Evolutionary conservation across 139 green algal genomes (phyloP).

Genomic region (Ettlia oleoabundans): DNA sequence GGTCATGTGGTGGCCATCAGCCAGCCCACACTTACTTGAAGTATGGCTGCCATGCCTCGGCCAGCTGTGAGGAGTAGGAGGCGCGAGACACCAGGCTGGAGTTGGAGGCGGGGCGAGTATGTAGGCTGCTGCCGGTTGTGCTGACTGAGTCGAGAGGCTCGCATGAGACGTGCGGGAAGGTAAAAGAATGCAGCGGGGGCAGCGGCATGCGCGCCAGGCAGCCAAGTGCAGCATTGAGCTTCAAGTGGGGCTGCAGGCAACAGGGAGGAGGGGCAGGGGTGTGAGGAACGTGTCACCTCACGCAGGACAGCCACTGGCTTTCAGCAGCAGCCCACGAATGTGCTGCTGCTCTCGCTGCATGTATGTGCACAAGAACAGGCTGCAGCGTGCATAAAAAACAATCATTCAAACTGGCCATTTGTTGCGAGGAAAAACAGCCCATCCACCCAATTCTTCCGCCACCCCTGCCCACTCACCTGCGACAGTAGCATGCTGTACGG

Average conservation of each 20-base stretch:
- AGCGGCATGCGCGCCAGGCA: conserved; percentile 65
- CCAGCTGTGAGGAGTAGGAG: conserved; percentile 40
- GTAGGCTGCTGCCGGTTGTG: not conserved
- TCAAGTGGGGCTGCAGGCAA: conserved; percentile 39
- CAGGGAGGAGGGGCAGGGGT: not conserved
- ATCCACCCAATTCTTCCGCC: not conserved
- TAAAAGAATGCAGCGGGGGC: conserved; percentile 30
- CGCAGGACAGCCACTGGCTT: too few relatives aligned
- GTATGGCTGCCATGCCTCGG: conserved; percentile 57
- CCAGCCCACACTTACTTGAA: conserved; percentile 27
- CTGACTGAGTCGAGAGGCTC: not conserved
- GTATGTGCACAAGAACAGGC: too few relatives aligned
- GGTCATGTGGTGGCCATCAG: not conserved
- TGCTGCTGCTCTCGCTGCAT: too few relatives aligned
- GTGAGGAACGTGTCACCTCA: not conserved
- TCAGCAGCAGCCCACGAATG: too few relatives aligned
- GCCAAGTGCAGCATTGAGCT: conserved; percentile 60
- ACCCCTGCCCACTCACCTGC: not conserved
- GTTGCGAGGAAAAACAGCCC: too few relatives aligned
- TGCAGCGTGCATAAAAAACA: too few relatives aligned
- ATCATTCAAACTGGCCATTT: too few relatives aligned
- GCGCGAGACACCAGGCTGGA: conserved; percentile 26
- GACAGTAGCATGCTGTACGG: conserved; percentile 57
- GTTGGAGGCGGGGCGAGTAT: conserved; percentile 2
- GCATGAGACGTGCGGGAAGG: not conserved